A percentile compares a stretch with the other conserved stretches of the same genome.
phyloP scores from a whole-genome alignment of 192 early-diverging fungal genomes.

The Coemansia sp. region DNA sequence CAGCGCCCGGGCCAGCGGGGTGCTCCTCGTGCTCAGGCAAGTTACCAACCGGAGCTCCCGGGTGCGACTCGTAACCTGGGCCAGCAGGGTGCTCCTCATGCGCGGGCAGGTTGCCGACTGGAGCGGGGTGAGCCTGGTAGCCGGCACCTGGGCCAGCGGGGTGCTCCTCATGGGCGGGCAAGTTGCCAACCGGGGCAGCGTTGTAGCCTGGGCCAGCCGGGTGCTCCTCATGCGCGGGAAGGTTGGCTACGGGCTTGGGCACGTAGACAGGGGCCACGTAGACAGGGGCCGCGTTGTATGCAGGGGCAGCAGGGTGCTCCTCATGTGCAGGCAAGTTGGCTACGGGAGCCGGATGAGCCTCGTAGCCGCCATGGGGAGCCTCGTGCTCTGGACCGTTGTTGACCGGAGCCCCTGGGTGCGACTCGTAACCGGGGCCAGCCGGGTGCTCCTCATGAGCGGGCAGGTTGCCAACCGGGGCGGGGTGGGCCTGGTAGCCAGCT shows the following conservation, averaged over 20 bases:
- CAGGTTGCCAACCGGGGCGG: not conserved
- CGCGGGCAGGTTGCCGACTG: constrained; percentile 1
- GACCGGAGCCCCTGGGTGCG: not conserved
- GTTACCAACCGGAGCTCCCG: constrained; percentile 4
- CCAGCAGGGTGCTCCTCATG: constrained; percentile 22
- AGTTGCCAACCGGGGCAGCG: not conserved
- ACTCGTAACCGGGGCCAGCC: not conserved
- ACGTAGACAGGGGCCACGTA: constrained; percentile 8
- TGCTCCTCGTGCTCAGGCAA: constrained; percentile 9
- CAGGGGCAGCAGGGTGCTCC: constrained; percentile 10
- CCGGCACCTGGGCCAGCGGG: constrained; percentile 1
- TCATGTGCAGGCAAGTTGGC: constrained; percentile 10
- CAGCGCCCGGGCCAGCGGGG: constrained; percentile 1
- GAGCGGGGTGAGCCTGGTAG: constrained; percentile 8
- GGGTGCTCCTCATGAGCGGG: constrained; percentile 20
- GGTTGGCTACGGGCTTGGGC: not conserved
- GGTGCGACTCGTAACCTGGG: not conserved
- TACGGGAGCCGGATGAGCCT: constrained; percentile 12
- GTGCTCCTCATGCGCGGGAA: constrained; percentile 19
- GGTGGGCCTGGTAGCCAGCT: constrained; percentile 1
- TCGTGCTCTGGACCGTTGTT: not conserved
- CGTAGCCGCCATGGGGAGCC: constrained; percentile 2
- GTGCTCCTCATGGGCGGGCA: constrained; percentile 21
- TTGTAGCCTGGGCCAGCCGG: constrained; percentile 2
- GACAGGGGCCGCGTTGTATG: constrained; percentile 1